Conservation (phyloP, 768 basidiomycete genomes). For the Thelephora ganbajun region DNA sequence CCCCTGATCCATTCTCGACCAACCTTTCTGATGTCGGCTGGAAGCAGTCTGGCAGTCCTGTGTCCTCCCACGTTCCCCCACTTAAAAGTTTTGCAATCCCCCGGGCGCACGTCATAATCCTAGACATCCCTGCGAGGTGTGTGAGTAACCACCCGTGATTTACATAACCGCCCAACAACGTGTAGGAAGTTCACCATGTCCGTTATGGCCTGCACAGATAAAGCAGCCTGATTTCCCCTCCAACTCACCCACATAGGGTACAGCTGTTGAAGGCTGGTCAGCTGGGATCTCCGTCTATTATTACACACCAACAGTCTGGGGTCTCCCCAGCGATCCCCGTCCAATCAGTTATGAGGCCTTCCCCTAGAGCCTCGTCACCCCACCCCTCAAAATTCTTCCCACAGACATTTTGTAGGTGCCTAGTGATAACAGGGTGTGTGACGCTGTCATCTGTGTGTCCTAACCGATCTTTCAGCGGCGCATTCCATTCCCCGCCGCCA, state of each 20-base stretch:
- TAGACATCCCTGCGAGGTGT: neutral
- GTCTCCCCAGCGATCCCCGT: constrained; percentile 15
- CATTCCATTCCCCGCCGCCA: constrained; percentile 10
- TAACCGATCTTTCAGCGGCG: constrained; percentile 8
- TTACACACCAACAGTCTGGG: neutral
- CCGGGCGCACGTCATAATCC: neutral
- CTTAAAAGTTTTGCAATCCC: neutral
- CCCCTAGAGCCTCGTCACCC: constrained; percentile 11
- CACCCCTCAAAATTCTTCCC: constrained; percentile 15
- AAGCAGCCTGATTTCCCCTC: neutral
- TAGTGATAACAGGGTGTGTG: constrained; percentile 11
- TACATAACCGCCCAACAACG: too few relatives aligned
- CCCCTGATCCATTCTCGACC: neutral
- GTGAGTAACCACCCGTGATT: neutral
- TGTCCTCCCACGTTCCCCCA: neutral
- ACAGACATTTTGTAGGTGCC: constrained; percentile 11
- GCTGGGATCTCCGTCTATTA: too few relatives aligned
- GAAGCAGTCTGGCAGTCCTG: neutral
- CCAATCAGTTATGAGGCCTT: constrained; percentile 11
- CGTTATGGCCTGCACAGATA: neutral
- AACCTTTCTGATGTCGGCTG: neutral
- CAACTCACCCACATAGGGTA: neutral
- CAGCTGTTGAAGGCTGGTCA: neutral
- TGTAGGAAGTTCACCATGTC: neutral
- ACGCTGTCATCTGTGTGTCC: constrained; percentile 12